A percentile compares a stretch with the other conserved stretches of the same genome.
Evolutionary conservation across 805 yeast genomes (phyloP).

Genomic region (Suhomyces canberraensis): DNA sequence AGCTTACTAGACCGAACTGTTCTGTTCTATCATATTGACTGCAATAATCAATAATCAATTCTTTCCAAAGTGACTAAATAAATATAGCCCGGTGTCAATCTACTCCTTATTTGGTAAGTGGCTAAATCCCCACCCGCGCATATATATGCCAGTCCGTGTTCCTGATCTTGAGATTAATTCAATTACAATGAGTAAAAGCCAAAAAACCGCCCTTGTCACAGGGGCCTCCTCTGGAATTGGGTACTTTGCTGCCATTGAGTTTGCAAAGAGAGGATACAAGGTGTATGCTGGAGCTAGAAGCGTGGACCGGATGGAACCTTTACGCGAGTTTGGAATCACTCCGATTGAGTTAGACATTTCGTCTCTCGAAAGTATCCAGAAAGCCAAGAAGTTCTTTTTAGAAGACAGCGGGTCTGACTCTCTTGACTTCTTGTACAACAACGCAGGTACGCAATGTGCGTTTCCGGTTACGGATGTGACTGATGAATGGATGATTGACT

Average conservation of each 20-base stretch:
- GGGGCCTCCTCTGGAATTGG: constrained; percentile 62
- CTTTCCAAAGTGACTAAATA: too few relatives aligned
- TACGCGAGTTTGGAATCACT: constrained; percentile 42
- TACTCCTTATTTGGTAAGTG: too few relatives aligned
- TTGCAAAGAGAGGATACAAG: constrained; percentile 49
- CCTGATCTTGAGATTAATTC: too few relatives aligned
- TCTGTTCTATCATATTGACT: too few relatives aligned
- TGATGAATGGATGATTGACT: constrained; percentile 48
- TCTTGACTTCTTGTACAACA: constrained; percentile 62
- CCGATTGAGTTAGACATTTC: constrained; percentile 59
- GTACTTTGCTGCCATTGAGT: constrained; percentile 44
- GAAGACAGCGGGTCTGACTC: constrained; percentile 37
- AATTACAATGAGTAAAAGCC: background rate
- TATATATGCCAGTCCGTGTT: too few relatives aligned
- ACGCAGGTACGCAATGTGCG: constrained; percentile 76
- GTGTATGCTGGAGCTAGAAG: constrained; percentile 78
- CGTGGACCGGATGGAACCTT: constrained; percentile 53
- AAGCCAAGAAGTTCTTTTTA: constrained; percentile 42
- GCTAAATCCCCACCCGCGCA: background rate
- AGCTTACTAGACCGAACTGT: too few relatives aligned
- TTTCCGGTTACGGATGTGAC: constrained; percentile 66
- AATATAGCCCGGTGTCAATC: too few relatives aligned
- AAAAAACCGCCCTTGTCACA: constrained; percentile 51
- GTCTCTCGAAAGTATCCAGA: constrained; percentile 42
- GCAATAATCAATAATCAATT: too few relatives aligned